Conservation (phyloP, 371 early-diverging fungal genomes). For the Mycotypha africana region DNA sequence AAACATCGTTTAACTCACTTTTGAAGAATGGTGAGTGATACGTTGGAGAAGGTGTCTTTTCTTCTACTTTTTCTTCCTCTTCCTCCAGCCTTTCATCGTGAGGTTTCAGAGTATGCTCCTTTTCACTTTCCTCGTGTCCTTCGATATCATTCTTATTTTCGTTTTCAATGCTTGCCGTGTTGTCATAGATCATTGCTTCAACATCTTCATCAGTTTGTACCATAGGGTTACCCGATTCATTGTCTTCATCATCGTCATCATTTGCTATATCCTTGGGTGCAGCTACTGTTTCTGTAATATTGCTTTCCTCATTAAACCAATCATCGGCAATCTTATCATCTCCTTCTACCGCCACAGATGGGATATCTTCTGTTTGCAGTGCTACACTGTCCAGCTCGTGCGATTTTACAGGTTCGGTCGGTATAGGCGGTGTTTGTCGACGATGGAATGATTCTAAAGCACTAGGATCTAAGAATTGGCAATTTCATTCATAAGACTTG, state of each 20-base stretch:
- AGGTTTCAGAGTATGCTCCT: no score
- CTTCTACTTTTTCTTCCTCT: constrained; percentile 4
- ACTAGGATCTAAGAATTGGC: constrained; percentile 5
- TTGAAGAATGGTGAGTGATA: constrained; percentile 11
- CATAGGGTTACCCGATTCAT: constrained; percentile 49
- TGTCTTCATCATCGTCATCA: constrained; percentile 24
- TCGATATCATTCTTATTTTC: background rate
- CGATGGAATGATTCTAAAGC: constrained; percentile 2
- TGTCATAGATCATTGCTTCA: constrained; percentile 25
- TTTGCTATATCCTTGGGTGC: background rate
- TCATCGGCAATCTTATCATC: constrained; percentile 46
- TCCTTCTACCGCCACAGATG: constrained; percentile 40
- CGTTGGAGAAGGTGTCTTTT: constrained; percentile 1
- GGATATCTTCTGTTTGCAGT: constrained; percentile 18
- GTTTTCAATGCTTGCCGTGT: background rate
- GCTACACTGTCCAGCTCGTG: constrained; percentile 21
- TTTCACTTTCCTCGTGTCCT: background rate
- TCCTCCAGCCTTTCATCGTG: background rate
- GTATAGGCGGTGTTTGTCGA: constrained; percentile 36
- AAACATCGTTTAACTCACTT: constrained; percentile 18
- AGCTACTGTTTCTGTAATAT: background rate
- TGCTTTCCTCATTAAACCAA: constrained; percentile 42
- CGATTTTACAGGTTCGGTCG: constrained; percentile 33
- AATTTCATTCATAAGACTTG: no score
- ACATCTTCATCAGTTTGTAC: constrained; percentile 57